Conservation (phyloP, 768 basidiomycete genomes). For the Astraeus odoratus region DNA sequence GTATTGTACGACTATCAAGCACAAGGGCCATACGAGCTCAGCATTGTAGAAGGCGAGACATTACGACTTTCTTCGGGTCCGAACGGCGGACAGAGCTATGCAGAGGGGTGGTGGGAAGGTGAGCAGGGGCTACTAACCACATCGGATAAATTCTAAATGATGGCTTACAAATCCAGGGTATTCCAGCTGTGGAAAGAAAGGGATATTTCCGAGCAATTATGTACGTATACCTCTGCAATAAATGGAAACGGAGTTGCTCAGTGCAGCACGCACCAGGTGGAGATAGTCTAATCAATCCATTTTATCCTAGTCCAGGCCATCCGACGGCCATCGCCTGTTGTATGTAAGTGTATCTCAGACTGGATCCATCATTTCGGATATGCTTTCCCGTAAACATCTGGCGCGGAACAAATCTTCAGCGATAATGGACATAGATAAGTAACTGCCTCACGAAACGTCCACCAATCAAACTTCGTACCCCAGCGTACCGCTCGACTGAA, state of each 20-base stretch:
- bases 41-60: slow-evolving; percentile 51
- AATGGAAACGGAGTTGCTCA: slow-evolving; percentile 16
- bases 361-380: neutral
- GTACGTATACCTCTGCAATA: slow-evolving; percentile 39
- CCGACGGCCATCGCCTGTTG: neutral
- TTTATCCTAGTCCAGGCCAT: neutral
- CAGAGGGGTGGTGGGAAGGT: slow-evolving; percentile 89
- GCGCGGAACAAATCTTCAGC: neutral
- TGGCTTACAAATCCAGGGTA: slow-evolving; percentile 41
- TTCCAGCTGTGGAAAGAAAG: slow-evolving; percentile 53
- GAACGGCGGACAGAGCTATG: slow-evolving; percentile 57
- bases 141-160: slow-evolving; percentile 17
- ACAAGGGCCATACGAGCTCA: slow-evolving; percentile 65
- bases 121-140: slow-evolving; percentile 13
- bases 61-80: slow-evolving; percentile 60
- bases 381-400: neutral
- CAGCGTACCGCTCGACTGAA: too few species aligned
- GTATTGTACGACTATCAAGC: slow-evolving; percentile 77
- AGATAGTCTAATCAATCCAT: slow-evolving; percentile 31
- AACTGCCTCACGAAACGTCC: too few species aligned
- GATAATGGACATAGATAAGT: too few species aligned
- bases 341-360: neutral
- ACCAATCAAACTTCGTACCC: too few species aligned
- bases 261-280: slow-evolving; percentile 35
- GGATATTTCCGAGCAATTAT: slow-evolving; percentile 87